Evolutionary conservation across 2,329 filamentous ascomycete genomes (phyloP).

Genomic region (Microsporum audouinii): DNA sequence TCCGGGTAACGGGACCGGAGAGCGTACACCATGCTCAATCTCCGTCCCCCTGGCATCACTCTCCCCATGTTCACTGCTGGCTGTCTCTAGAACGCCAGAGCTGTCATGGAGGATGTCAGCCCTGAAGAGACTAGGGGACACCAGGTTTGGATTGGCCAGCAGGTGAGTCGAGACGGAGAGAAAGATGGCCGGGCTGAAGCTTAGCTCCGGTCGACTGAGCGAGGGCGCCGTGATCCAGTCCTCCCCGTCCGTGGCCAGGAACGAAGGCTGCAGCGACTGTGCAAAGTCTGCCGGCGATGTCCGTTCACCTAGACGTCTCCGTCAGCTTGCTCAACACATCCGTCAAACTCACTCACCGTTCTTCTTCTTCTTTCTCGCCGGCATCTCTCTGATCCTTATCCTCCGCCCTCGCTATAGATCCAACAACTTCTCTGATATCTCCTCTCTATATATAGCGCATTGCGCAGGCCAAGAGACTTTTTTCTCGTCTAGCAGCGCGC

Average conservation of each 20-base stretch:
- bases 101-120: constrained; percentile 51
- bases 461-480: not conserved
- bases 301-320: not conserved
- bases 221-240: constrained; percentile 27
- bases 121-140: constrained; percentile 47
- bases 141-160: constrained; percentile 46
- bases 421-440: not conserved
- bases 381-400: not conserved
- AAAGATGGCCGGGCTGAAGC: constrained; percentile 24
- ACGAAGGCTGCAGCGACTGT: constrained; percentile 22
- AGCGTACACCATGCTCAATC: not conserved
- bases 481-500: not conserved
- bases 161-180: constrained; percentile 41
- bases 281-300: constrained; percentile 7
- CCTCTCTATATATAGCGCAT: not conserved
- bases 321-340: not conserved
- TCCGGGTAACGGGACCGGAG: constrained; percentile 16
- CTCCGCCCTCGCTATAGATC: too few relatives aligned
- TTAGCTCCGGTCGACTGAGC: constrained; percentile 19
- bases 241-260: constrained; percentile 15
- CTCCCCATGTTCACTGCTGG: constrained; percentile 13
- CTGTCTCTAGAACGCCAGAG: constrained; percentile 26
- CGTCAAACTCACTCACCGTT: not conserved
- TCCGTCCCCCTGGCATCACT: not conserved
- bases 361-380: not conserved